Base-by-base conservation (phyloP, 2,329 filamentous ascomycete genomes). In the Nemania serpens region DNA sequence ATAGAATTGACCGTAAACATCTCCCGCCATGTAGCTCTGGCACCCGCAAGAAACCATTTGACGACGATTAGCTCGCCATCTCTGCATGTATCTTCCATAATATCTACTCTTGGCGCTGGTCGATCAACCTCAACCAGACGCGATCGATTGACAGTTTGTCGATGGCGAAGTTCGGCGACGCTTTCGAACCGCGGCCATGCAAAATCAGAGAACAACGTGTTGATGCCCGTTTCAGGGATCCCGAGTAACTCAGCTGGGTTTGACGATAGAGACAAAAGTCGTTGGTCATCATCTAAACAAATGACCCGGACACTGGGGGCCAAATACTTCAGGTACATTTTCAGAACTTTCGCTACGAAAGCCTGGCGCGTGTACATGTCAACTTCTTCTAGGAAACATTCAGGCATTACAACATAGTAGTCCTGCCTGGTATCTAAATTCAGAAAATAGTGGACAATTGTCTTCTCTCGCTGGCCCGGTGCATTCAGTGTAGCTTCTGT, bases 1-100 rank as follows among this genome's bases (percentile, higher is more conserved):
- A 74, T 62, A 42, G 20, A 61, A 47, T 65, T 69, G 17, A 70
- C 60, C 50, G 72, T 18, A 22, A 73, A 67, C 15, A 74, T 33
- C 56, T 74, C 69, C 46, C 71, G 58, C 71, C 66, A 74, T 41
- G 34, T 10, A 52, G 20, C 11, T 5, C 10, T 5, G 34, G 29
- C 11, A 9, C 18, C 11, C 12, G 9, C 34, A 39, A 59, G 48
- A 22, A 57, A 34, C 45, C 53, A 60, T 60, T 63, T 63, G 25
- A 45, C 50, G 1, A 63, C 47, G 20, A 59, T 20, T 48, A 34
- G 25, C 17, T 17, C 22, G 17, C n/a, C 33, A 20, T 43, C 50
- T 11, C 42, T 46, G 25, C 25, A 41, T 39, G 39, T 22, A 41
- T 58, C 46, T 33, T 47, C 49, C 42, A 61, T 49, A 9, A 55